Evolutionary conservation across 257 asterid species (phyloP), one percentile per base, ranked within the genome.

Genomic region (Nicotiana knightiana): DNA sequence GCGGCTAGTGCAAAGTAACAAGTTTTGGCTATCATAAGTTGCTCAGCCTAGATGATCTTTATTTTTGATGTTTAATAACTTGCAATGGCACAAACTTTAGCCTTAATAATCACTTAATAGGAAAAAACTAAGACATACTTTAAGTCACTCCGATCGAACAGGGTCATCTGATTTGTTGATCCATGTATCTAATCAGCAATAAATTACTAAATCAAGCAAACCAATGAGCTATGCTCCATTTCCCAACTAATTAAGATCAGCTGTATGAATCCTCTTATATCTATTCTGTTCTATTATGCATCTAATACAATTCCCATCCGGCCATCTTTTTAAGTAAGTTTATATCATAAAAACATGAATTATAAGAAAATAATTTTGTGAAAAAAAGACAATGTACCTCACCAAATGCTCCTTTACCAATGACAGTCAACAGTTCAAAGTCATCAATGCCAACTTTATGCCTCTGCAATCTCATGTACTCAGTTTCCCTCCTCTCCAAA

Each of bases 401-500:
- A 13, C 94, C 99, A 30, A 94, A 96, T 80, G 98, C 99, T 43
- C 98, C 98, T 91, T 90, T 96, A 51, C 99, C 99, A 80, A 96
- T 94, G 78, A 94, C 85, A 24, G 97, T 93, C 85, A 96, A 83
- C 89, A 86, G 97, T 89, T 96, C 98, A 78, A 96, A 96, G 82
- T 96, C 99, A 91, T 96, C 99, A 85, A 96, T 91, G 55, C 99
- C 97, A 32, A 96, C 95, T 89, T 94, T 96, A 88, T 94, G 98
- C 93, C 98, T 93, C 89, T 96, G 99, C 91, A 92, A 87, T 87
- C 99, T 94, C 99, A 96, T 96, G 81, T 87, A 96, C 87, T 92
- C 99, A 0, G 99, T 96, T 84, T 96, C 99, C 84, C 94, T 92
- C 85, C 84, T 92, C 86, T 93, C 99, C 93, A 96, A 87, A 87